Base-by-base conservation (phyloP, 2,329 filamentous ascomycete species). In the Trichothecium roseum region DNA sequence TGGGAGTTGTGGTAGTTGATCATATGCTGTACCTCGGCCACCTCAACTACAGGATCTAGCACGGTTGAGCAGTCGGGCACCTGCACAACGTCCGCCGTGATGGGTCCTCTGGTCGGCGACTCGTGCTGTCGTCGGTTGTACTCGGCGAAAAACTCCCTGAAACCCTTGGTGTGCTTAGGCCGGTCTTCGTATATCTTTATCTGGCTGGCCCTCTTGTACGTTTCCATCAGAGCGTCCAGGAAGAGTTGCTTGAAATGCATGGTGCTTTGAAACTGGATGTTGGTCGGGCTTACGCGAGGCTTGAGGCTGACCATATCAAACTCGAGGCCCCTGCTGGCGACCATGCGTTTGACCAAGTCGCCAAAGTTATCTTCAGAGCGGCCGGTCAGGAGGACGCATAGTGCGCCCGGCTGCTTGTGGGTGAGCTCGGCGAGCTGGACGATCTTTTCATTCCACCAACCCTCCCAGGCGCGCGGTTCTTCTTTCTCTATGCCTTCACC, bases 401-500 rank as follows among this genome's bases (percentile, higher is more conserved):
- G 64, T 1, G 84, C 83, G 52, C 93, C 86, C 43, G 85, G 82
- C 53, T 95, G 85, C 51, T 82, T 63, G 66, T 84, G 84, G 54
- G 81, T 88, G 37, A 95, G 65, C 49, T 73, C 69, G 28, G 93
- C 86, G 20, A 96, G 72, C 48, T 87, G 74, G 37, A 77, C 79
- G 40, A 98, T 80, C 48, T 82, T 78, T 53, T 96, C 89, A 52
- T 96, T 96, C 91, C 91, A 98, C 83, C 85, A 95, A 26, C 87
- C 87, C 38, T 83, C 66, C 89, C 89, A 98, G 8, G 74, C 88
- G 17, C 78, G 77, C 29, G 72, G 66, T 56, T 96, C 88, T 59
- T 96, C 91, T 38, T 74, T 74, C 35, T 85, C 84, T 5, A 81
- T 55, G 13, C 91, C 91, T 38, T 86, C 73, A 35, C 91, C 91